Evolutionary conservation across 1,284 basidiomycete species (phyloP).

Genomic region (Ceratobasidium sp.): DNA sequence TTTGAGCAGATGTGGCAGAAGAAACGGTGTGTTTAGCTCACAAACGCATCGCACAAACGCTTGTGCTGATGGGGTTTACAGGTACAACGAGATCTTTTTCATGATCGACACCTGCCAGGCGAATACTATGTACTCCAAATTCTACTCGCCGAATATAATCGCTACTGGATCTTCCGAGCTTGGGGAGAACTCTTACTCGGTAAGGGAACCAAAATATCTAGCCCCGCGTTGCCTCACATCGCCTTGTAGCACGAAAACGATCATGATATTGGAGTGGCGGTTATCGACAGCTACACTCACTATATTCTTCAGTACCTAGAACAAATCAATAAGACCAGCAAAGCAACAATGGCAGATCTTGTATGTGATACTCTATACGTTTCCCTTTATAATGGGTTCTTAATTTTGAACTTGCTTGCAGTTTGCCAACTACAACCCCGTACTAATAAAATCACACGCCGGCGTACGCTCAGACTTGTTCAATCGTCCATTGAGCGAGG

Average conservation of each 20-base stretch:
- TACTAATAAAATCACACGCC: conserved; percentile 83
- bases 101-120: conserved; percentile 99
- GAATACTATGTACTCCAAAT: conserved; percentile 93
- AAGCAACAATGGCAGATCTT: conserved; percentile 84
- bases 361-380: conserved; percentile 63
- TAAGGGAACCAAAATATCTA: conserved; percentile 58
- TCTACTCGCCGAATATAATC: conserved; percentile 96
- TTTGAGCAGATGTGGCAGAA: conserved; percentile 99
- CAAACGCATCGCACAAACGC: not conserved
- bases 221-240: conserved; percentile 10
- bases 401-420: conserved; percentile 55
- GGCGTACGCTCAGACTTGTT: conserved; percentile 91
- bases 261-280: conserved; percentile 91
- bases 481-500: conserved; percentile 71
- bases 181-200: conserved; percentile 95
- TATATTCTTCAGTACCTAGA: conserved; percentile 93
- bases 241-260: conserved; percentile 86
- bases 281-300: conserved; percentile 96
- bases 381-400: conserved; percentile 9
- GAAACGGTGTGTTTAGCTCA: conserved; percentile 71
- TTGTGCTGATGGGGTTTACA: conserved; percentile 54
- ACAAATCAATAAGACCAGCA: conserved; percentile 89
- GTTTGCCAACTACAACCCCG: conserved; percentile 85
- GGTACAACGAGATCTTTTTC: conserved; percentile 97
- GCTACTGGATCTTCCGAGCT: conserved; percentile 91